Evolutionary conservation across 345 rosid species (phyloP), one percentile per base, ranked within the genome.

Genomic region (Camelina hispida): DNA sequence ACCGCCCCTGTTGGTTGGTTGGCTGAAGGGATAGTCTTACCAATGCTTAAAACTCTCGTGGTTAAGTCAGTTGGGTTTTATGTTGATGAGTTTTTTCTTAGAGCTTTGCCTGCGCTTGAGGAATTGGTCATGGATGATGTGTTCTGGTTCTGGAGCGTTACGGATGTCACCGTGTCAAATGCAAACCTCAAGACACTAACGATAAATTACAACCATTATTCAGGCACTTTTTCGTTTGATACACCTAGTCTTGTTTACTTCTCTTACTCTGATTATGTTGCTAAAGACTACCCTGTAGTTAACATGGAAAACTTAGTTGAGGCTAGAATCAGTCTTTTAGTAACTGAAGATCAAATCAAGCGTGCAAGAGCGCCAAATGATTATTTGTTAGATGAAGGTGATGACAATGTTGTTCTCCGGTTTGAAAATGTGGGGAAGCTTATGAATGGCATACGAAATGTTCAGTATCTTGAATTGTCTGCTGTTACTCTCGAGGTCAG

Each of bases 61-160:
- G 4, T 68, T 22, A 12, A 50, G 8, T 7, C 25, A 1, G 35
- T 30, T 10, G 5, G 4, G n/a, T 22, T 64, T 42, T 53, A 22
- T 46, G 15, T 46, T 58, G 51, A 46, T 14, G 4, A 34, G 11
- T 9, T 32, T 4, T 30, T 58, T 17, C 74, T 70, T 58, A 20
- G 4, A 9, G 44, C 34, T 7, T 47, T 20, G 14, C 68, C 75
- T 37, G 75, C 14, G 6, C 67, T 71, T 3, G 68, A 60, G 68
- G 28, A 48, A 4, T n/a, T 71, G 35, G 59, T 2, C 3, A 0
- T 71, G 59, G 13, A 0, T 48, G 1, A 60, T 60, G 6, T 60
- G 4, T 2, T 5, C 8, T 16, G 67, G 48, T 6, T 15, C 0
- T 44, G 50, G 50, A 44, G 9, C 50, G 18, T 5, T 44, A 44